Base-by-base conservation (phyloP, 108 stramenopile genomes). In the Aurantiochytrium sp. region DNA sequence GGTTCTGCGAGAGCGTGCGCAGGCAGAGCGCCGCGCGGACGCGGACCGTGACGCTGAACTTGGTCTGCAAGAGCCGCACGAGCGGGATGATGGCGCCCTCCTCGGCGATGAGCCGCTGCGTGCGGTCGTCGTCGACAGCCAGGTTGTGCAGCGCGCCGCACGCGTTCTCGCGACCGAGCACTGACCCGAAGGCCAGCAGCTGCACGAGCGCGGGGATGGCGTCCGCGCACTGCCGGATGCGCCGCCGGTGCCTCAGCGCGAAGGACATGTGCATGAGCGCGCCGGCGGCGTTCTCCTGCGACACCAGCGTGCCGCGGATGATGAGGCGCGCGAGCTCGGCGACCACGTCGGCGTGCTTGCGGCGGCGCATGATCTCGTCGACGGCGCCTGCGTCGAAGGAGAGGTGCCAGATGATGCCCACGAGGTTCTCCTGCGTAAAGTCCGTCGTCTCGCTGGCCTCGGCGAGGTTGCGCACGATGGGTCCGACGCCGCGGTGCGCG, bases 201-300 rank as follows among this genome's bases (percentile, higher is more conserved):
- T 81, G 73, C 73, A 81, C 73, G 27, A 81, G 73, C 42, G 73
- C 73, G 19, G 73, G 39, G 36, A 81, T 81, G 27, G 73, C 73
- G 0, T 81, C 73, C 24, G 21, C 30, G 73, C 42, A 81, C 0
- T 42, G 6, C 39, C 32, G 50, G n/a, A 81, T 81, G 39, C 36
- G 39, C 42, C 8, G 3, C 6, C 73, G 73, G 30, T 27, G 32
- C 39, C 24, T 6, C 2, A 12, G n/a, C 30, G 73, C 4, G 42
- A 39, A 27, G 10, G 73, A 81, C 6, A 81, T 81, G 17, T 48
- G 73, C 73, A 81, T 81, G 21, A 81, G n/a, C 21, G 73, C 73
- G 45, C 73, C 73, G 32, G 73, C 73, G 30, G 73, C 39, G 45
- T 81, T 81, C 45, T 81, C 73, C 73, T 81, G 73, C n/a, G 73